These are phyloP conservation scores for Xylaria venustula DNA, from an alignment of 495 filamentous ascomycete genomes.

Conservation along the genomic window DNA sequence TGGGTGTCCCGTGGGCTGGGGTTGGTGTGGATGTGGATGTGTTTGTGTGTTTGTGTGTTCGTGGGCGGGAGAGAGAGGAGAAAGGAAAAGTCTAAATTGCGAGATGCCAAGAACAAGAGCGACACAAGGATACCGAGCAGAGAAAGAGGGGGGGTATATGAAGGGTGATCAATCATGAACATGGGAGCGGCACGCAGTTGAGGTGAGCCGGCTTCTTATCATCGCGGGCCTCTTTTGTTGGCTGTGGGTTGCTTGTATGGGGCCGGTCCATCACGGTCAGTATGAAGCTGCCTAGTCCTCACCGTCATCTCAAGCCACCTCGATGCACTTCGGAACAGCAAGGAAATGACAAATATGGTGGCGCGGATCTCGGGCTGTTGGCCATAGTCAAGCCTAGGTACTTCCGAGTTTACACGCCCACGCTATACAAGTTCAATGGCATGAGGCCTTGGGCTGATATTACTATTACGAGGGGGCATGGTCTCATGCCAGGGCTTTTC, in stretches of 20 bases:
- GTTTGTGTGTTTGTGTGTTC: background rate
- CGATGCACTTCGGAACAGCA: slow-evolving; percentile 3
- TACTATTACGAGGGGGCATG: background rate
- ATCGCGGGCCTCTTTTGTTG: background rate
- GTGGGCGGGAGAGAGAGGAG: background rate
- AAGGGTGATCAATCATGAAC: background rate
- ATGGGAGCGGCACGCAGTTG: background rate
- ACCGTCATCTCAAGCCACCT: slow-evolving; percentile 6
- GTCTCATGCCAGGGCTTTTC: slow-evolving; percentile 8
- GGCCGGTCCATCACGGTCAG: background rate
- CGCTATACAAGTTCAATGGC: background rate
- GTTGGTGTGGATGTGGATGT: slow-evolving; percentile 11
- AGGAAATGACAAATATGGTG: background rate
- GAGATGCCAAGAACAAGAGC: slow-evolving; percentile 14
- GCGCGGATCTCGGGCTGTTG: background rate
- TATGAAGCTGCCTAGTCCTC: background rate
- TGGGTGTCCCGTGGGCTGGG: background rate
- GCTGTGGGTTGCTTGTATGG: background rate
- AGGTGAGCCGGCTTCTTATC: slow-evolving; percentile 10
- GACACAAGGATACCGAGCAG: background rate
- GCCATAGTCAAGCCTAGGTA: background rate
- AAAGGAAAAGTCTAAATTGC: background rate
- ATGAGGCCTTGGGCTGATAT: background rate
- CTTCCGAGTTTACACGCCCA: background rate
- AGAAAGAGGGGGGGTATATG: background rate